Conservation (phyloP, 805 yeast genomes). For the Komagataella ulmi region DNA sequence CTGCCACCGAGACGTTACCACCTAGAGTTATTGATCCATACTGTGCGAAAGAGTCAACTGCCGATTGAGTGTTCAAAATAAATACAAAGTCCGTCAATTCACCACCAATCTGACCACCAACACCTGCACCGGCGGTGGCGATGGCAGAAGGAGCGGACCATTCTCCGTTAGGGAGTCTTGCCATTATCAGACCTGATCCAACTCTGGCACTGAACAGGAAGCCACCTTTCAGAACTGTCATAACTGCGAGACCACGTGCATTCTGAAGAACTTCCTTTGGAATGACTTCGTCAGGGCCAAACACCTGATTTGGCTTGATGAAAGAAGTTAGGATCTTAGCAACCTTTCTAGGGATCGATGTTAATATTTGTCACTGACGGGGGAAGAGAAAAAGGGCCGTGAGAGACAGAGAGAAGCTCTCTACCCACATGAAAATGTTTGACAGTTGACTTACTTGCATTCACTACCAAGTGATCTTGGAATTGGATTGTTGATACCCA, state of each 20-base stretch:
- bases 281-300: constrained; percentile 79
- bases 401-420: not conserved
- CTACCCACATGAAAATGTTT: not conserved
- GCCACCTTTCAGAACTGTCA: constrained; percentile 95
- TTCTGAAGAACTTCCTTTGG: constrained; percentile 80
- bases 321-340: constrained; percentile 85
- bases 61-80: constrained; percentile 73
- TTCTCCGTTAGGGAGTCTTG: constrained; percentile 83
- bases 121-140: constrained; percentile 96
- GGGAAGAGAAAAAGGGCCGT: constrained; percentile 1
- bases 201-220: constrained; percentile 94
- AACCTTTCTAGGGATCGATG: constrained; percentile 48
- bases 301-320: constrained; percentile 86
- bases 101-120: constrained; percentile 95
- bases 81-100: constrained; percentile 94
- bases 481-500: constrained; percentile 89
- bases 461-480: constrained; percentile 85
- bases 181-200: constrained; percentile 92
- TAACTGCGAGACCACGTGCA: constrained; percentile 85
- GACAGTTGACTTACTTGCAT: constrained; percentile 50
- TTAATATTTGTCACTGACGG: not conserved
- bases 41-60: constrained; percentile 90
- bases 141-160: constrained; percentile 99
- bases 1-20: constrained; percentile 90
- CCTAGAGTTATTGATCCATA: constrained; percentile 91